Conservation (phyloP, 805 yeast species). For the Starmerella geochares region DNA sequence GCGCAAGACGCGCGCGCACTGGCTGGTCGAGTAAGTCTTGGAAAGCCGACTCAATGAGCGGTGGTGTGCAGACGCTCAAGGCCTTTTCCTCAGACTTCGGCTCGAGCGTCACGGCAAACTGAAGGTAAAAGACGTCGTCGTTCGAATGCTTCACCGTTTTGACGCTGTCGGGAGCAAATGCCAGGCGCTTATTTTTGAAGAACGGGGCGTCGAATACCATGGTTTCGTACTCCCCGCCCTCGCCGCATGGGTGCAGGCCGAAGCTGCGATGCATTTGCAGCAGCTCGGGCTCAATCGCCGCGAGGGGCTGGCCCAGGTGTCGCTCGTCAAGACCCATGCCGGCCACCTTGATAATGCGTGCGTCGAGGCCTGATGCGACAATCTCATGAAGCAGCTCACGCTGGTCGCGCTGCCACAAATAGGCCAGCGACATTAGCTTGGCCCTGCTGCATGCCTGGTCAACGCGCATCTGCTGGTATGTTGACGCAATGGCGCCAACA, state of each 20-base stretch:
- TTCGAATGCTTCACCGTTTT: conserved; percentile 38
- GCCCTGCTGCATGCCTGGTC: conserved; percentile 78
- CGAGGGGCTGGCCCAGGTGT: conserved; percentile 61
- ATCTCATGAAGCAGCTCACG: conserved; percentile 70
- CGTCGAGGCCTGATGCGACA: conserved; percentile 58
- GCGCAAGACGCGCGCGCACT: neutral
- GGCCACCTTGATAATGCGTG: conserved; percentile 83
- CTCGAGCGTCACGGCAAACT: conserved; percentile 35
- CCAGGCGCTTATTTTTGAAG: conserved; percentile 43
- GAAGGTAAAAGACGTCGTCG: conserved; percentile 64
- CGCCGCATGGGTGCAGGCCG: conserved; percentile 93
- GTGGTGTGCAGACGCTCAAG: conserved; percentile 24
- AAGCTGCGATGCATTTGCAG: conserved; percentile 45
- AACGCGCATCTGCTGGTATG: conserved; percentile 89
- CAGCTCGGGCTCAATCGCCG: conserved; percentile 51
- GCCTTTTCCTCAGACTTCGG: conserved; percentile 35
- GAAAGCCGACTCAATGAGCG: conserved; percentile 32
- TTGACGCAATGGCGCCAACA: conserved; percentile 91
- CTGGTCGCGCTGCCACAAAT: conserved; percentile 86
- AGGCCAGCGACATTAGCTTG: conserved; percentile 60
- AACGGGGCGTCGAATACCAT: conserved; percentile 85
- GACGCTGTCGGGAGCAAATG: conserved; percentile 32
- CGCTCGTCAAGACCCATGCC: conserved; percentile 65
- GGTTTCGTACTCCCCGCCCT: conserved; percentile 97
- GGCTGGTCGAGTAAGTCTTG: conserved; percentile 20